Percentiles rank a stretch among this genome's conserved stretches.
These are phyloP conservation scores for Coemansia sp. DNA, from an alignment of 192 early-diverging fungal species.

Conservation along the genomic window DNA sequence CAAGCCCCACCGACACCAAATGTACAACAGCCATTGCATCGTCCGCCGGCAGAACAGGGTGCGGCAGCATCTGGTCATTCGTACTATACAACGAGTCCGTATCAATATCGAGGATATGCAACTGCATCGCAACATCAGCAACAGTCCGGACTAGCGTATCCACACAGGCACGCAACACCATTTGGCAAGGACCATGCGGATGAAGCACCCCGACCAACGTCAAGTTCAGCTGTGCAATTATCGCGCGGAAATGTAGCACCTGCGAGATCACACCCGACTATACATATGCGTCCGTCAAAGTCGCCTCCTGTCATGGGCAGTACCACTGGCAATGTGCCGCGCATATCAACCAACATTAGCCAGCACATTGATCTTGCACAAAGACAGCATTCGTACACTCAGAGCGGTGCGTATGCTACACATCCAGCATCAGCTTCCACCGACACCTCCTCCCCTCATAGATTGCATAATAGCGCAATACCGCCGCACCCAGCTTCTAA, in stretches of 20 bases:
- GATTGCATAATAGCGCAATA: neutral
- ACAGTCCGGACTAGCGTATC: neutral
- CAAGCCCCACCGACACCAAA: constrained; percentile 16
- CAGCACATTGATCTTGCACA: neutral
- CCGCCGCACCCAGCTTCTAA: constrained; percentile 12
- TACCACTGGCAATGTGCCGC: neutral
- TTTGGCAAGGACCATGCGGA: constrained; percentile 21
- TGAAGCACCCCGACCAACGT: neutral
- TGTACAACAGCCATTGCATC: constrained; percentile 9
- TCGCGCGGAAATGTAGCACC: neutral
- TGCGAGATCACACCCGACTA: neutral
- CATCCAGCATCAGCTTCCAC: constrained; percentile 20
- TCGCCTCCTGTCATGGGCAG: neutral
- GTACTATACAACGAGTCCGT: neutral
- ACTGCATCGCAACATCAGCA: neutral
- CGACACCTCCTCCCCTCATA: constrained; percentile 26
- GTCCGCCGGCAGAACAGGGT: neutral
- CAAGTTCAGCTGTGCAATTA: neutral
- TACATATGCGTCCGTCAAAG: constrained; percentile 2
- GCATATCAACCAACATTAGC: neutral
- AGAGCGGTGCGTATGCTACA: constrained; percentile 1
- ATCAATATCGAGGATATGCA: neutral
- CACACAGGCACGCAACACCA: constrained; percentile 13
- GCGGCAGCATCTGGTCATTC: neutral
- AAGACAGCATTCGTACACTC: constrained; percentile 6